A percentile compares a stretch with the other conserved stretches of the same genome.
Conservation (phyloP, 1,284 basidiomycete species). For the Termitomyces sp. region DNA sequence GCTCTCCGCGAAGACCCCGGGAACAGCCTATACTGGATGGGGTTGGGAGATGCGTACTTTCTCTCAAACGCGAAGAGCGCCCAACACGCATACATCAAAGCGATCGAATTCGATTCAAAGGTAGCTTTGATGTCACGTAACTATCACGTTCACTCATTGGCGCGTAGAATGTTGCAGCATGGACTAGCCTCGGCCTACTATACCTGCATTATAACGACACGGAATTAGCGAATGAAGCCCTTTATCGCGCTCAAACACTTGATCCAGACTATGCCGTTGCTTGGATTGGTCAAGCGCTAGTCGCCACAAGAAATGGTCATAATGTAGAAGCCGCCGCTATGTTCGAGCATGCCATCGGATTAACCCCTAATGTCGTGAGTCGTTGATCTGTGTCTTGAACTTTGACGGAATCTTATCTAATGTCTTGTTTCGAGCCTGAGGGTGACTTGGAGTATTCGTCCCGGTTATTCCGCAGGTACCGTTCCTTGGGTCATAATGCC, state of each 20-base stretch:
- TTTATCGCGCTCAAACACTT: conserved; percentile 84
- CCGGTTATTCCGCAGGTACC: conserved; percentile 50
- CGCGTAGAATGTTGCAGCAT: conserved; percentile 65
- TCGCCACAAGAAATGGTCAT: conserved; percentile 69
- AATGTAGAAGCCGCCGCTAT: conserved; percentile 62
- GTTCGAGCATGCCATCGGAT: conserved; percentile 76
- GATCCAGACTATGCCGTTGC: conserved; percentile 88
- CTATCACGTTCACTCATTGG: conserved; percentile 10
- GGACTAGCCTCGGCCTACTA: conserved; percentile 89
- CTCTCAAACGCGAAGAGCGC: conserved; percentile 62
- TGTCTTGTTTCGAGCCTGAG: conserved; percentile 55
- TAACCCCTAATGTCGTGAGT: conserved; percentile 69
- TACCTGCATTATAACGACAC: conserved; percentile 82
- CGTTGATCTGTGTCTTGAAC: conserved; percentile 2
- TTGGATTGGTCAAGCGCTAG: conserved; percentile 93
- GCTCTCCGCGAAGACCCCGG: conserved; percentile 75
- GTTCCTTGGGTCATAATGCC: conserved; percentile 24
- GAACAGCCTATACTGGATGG: conserved; percentile 80
- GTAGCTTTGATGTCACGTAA: conserved; percentile 32
- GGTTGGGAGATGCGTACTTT: conserved; percentile 75
- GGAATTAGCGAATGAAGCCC: conserved; percentile 83
- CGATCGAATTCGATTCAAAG: conserved; percentile 82
- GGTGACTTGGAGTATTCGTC: conserved; percentile 81
- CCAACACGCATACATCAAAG: conserved; percentile 91
- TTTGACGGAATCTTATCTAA: conserved; percentile 5